Percentiles rank a stretch among this genome's conserved stretches.
These are phyloP conservation scores for Westerdykella ornata DNA, from an alignment of 2,329 filamentous ascomycete species.

Conservation along the genomic window DNA sequence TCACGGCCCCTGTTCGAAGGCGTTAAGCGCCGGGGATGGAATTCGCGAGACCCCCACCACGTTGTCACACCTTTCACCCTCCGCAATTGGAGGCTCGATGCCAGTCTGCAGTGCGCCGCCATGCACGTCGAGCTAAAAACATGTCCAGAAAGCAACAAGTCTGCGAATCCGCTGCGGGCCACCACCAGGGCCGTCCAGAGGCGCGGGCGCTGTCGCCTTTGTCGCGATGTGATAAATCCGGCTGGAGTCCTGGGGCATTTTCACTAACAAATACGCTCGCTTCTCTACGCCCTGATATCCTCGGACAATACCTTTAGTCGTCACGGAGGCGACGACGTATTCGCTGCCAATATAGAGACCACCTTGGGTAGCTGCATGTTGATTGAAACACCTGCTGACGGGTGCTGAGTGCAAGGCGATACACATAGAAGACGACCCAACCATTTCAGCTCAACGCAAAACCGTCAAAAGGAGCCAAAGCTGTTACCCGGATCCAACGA, in stretches of 20 bases:
- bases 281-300: too few relatives aligned
- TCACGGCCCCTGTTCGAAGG: constrained; percentile 1
- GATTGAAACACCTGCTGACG: constrained; percentile 3
- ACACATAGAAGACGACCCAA: too few relatives aligned
- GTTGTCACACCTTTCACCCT: constrained; percentile 19
- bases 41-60: constrained; percentile 10
- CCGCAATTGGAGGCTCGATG: constrained; percentile 3
- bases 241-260: too few relatives aligned
- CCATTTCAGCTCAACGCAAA: too few relatives aligned
- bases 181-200: constrained; percentile 13
- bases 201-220: constrained; percentile 11
- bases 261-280: too few relatives aligned
- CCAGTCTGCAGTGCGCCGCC: constrained; percentile 25
- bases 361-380: too few relatives aligned
- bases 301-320: too few relatives aligned
- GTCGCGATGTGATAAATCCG: too few relatives aligned
- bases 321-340: too few relatives aligned
- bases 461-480: too few relatives aligned
- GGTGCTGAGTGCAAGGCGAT: too few relatives aligned
- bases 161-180: constrained; percentile 20
- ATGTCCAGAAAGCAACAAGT: constrained; percentile 23
- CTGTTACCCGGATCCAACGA: too few relatives aligned
- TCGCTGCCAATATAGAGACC: constrained; percentile 8
- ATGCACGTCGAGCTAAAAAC: constrained; percentile 19
- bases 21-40: constrained; percentile 26